Evolutionary conservation across 768 basidiomycete genomes (phyloP).

Genomic region (Russula brevipes): DNA sequence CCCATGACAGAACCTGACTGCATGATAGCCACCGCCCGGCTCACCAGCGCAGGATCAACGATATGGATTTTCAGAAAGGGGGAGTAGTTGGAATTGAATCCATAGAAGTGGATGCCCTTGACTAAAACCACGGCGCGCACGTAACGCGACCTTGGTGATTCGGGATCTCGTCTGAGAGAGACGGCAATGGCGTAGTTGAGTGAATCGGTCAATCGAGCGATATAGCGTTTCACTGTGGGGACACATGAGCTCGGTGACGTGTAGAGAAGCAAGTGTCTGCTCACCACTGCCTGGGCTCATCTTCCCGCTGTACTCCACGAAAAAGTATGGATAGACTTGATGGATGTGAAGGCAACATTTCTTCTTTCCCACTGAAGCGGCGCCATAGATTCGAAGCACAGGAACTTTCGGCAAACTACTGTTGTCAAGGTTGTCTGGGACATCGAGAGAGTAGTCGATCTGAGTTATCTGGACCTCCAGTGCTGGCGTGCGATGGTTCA

Average conservation of each 20-base stretch:
- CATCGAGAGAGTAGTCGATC: conserved; percentile 59
- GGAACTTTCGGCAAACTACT: conserved; percentile 59
- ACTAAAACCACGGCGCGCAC: conserved; percentile 77
- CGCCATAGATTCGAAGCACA: conserved; percentile 80
- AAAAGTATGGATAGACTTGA: conserved; percentile 93
- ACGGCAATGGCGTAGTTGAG: conserved; percentile 84
- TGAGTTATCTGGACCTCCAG: conserved; percentile 45
- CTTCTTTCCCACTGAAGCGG: conserved; percentile 68
- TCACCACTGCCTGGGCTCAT: conserved; percentile 61
- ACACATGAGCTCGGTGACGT: not conserved
- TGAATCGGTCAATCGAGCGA: conserved; percentile 60
- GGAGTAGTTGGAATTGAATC: conserved; percentile 77
- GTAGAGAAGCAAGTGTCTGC: conserved; percentile 26
- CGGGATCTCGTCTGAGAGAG: conserved; percentile 69
- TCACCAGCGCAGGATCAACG: conserved; percentile 62
- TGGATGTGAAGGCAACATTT: conserved; percentile 87
- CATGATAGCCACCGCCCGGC: conserved; percentile 68
- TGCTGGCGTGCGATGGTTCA: conserved; percentile 20
- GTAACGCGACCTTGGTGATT: conserved; percentile 51
- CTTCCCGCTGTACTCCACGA: conserved; percentile 70
- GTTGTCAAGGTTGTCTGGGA: conserved; percentile 62
- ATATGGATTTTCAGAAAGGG: conserved; percentile 88
- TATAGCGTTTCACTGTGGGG: conserved; percentile 63
- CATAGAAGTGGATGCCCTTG: conserved; percentile 96
- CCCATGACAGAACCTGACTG: conserved; percentile 80